Base-by-base conservation (phyloP, 345 rosid genomes). In the Syzygium aromaticum region DNA sequence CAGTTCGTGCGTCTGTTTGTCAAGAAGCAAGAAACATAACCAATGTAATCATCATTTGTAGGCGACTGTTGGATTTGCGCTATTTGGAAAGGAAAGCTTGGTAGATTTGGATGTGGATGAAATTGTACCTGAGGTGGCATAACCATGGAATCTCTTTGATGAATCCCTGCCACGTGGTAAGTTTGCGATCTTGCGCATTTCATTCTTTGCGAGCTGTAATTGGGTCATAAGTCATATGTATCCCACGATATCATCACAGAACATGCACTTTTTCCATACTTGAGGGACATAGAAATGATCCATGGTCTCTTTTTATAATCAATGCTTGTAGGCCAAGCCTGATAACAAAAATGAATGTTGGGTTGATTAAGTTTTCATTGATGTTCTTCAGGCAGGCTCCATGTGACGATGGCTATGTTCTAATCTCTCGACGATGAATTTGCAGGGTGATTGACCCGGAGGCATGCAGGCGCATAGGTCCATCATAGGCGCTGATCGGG, bases 71-170 rank as follows among this genome's bases (percentile, higher is more conserved):
- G 95, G 89, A 53, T 91, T 97, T 86, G 93, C 96, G 28, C 90
- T 96, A 84, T 95, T 97, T 87, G 98, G 99, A 56, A 97, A 95
- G 91, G 99, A 97, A 90, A 96, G 93, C 73, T 88, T 95, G 49
- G 97, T 95, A 57, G 99, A 97, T 78, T 84, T 96, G 85, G 95
- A 94, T 92, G 86, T 93, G 90, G 85, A 88, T 89, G 98, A 97
- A 93, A 94, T 97, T 93, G 96, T 92, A 56, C 87, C 91, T 51
- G 95, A 92, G 92, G 87, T 53, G 61, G 61, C 86, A 27, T 51
- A 33, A 73, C 80, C 49, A 4, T 67, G 3, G 46, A 67, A 67
- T 33, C 78, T 67, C 63, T 84, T 30, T 7, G 1, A 51, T 84
- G 61, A 84, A 84, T 15, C 46, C 43, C 56, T 51, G 16, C 14